Evolutionary conservation across 345 rosid species (phyloP).

Genomic region (Arabis hirsuta): DNA sequence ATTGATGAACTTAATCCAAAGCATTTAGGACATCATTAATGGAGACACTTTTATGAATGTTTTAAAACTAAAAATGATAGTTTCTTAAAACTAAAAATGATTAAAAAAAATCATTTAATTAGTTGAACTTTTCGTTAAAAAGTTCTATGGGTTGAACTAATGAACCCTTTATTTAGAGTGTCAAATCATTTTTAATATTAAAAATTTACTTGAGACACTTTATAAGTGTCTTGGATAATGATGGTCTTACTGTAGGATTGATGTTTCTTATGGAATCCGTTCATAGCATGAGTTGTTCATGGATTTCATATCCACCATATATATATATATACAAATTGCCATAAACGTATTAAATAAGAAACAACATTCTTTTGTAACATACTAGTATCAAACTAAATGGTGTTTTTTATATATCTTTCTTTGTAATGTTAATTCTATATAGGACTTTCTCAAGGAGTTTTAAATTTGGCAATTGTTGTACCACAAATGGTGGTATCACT

Average conservation of each 20-base stretch:
- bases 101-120: too few species aligned
- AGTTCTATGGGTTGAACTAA: too few species aligned
- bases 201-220: too few species aligned
- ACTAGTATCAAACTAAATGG: not conserved
- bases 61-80: too few species aligned
- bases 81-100: too few species aligned
- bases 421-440: not conserved
- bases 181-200: too few species aligned
- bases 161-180: too few species aligned
- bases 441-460: conserved; percentile 87
- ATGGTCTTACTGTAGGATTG: not conserved
- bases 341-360: not conserved
- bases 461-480: conserved; percentile 75
- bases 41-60: too few species aligned
- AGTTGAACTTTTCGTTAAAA: too few species aligned
- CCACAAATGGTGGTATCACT: conserved; percentile 51
- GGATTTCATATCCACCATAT: not conserved
- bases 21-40: too few species aligned
- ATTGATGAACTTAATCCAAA: too few species aligned
- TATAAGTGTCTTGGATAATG: too few species aligned
- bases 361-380: not conserved
- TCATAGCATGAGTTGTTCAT: not conserved
- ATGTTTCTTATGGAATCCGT: not conserved
- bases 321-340: not conserved
- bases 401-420: not conserved